These are phyloP conservation scores for Metarhizium album DNA, from an alignment of 2,329 filamentous ascomycete species.

Conservation along the genomic window DNA sequence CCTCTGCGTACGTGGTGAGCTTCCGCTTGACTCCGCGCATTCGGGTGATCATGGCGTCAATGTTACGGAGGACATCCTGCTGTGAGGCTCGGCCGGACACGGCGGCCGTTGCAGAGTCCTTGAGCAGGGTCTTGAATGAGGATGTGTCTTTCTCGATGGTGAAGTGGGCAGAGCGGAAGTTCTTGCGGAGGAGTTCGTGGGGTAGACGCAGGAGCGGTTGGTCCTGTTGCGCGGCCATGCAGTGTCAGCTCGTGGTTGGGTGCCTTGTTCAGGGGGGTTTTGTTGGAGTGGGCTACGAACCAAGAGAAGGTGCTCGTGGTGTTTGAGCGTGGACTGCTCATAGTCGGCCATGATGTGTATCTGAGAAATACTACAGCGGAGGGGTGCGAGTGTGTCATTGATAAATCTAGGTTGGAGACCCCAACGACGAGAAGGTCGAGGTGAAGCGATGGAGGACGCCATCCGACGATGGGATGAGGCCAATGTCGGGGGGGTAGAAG, in stretches of 20 bases:
- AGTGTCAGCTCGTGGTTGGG: not conserved
- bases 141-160: slow-evolving; percentile 62
- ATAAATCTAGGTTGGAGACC: not conserved
- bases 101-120: slow-evolving; percentile 55
- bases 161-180: slow-evolving; percentile 79
- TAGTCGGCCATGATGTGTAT: slow-evolving; percentile 42
- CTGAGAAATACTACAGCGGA: not conserved
- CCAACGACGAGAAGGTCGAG: not conserved
- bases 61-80: slow-evolving; percentile 63
- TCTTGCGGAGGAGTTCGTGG: slow-evolving; percentile 84
- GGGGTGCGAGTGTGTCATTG: not conserved
- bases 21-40: slow-evolving; percentile 86
- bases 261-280: not conserved
- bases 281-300: slow-evolving; percentile 31
- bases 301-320: slow-evolving; percentile 65
- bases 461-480: not conserved
- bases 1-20: slow-evolving; percentile 63
- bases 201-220: slow-evolving; percentile 90
- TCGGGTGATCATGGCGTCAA: slow-evolving; percentile 76
- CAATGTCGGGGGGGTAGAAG: no score
- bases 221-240: slow-evolving; percentile 45
- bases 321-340: slow-evolving; percentile 57
- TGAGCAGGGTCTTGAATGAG: slow-evolving; percentile 48
- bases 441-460: not conserved
- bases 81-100: slow-evolving; percentile 50